These are phyloP conservation scores for Monosporozyma unispora DNA, from an alignment of 805 yeast species.

Conservation along the genomic window DNA sequence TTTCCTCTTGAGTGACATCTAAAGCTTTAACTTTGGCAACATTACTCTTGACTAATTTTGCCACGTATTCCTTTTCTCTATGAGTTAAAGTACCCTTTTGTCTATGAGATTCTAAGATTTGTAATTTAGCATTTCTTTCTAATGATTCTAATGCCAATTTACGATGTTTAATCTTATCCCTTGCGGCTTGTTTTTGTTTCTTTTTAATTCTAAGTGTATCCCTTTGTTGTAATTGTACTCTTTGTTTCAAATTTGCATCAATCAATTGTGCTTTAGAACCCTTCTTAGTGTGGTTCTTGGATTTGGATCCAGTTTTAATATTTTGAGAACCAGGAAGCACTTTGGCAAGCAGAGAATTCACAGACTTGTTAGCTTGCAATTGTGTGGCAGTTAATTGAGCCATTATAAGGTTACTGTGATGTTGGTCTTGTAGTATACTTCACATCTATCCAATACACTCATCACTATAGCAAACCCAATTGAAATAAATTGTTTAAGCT, in stretches of 20 bases:
- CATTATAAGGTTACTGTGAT: background rate
- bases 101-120: slow-evolving; percentile 30
- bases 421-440: too few species aligned
- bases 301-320: slow-evolving; percentile 7
- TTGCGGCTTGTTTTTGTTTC: slow-evolving; percentile 27
- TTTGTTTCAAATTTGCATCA: slow-evolving; percentile 30
- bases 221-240: slow-evolving; percentile 27
- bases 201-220: slow-evolving; percentile 30
- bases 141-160: slow-evolving; percentile 15
- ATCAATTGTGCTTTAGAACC: slow-evolving; percentile 34
- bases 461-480: background rate
- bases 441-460: background rate
- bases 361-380: slow-evolving; percentile 33
- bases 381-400: slow-evolving; percentile 16
- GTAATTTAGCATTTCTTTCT: slow-evolving; percentile 28
- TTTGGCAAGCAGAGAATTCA: slow-evolving; percentile 33
- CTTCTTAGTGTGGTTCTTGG: slow-evolving; percentile 6
- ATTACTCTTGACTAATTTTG: slow-evolving; percentile 31
- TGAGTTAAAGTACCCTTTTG: slow-evolving; percentile 25
- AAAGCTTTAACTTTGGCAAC: slow-evolving; percentile 34
- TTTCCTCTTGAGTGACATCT: slow-evolving; percentile 30
- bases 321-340: slow-evolving; percentile 33
- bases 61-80: slow-evolving; percentile 30
- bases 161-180: slow-evolving; percentile 20
- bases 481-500: background rate